These are phyloP conservation scores for Austroboletus festivus DNA, from an alignment of 768 basidiomycete genomes.

Conservation along the genomic window DNA sequence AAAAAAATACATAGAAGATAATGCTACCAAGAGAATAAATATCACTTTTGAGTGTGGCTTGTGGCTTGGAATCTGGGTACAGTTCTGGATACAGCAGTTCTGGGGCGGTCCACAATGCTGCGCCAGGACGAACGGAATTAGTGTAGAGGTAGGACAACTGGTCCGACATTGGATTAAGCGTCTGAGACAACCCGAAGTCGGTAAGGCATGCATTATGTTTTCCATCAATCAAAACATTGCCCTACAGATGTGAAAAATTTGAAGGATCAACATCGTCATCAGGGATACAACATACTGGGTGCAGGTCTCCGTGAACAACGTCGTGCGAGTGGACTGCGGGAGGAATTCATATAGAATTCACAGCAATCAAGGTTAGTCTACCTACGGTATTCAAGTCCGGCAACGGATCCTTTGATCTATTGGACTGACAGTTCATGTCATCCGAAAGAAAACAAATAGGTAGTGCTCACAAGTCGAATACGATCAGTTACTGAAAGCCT, in stretches of 20 bases:
- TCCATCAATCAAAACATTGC: not conserved
- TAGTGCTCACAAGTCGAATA: conserved; percentile 1
- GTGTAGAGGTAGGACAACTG: not conserved
- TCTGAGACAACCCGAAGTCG: not conserved
- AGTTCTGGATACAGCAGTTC: not conserved
- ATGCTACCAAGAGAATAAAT: not conserved
- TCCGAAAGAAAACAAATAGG: not conserved
- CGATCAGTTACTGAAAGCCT: not conserved
- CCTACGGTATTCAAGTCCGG: conserved; percentile 3
- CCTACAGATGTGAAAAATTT: not conserved
- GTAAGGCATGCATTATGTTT: not conserved
- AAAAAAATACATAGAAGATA: not conserved
- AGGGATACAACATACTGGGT: not conserved
- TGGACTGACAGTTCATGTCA: not conserved
- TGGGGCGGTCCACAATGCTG: not conserved
- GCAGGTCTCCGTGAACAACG: conserved; percentile 8
- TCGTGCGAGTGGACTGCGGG: not conserved
- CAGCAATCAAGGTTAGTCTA: not conserved
- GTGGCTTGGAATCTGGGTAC: not conserved
- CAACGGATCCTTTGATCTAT: conserved; percentile 1
- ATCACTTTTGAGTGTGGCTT: not conserved
- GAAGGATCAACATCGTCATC: not conserved
- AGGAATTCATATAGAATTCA: not conserved
- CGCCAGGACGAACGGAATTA: not conserved
- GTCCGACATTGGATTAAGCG: not conserved